Evolutionary conservation across 352 stramenopile species (phyloP).

Genomic region (Pythium brassicae): DNA sequence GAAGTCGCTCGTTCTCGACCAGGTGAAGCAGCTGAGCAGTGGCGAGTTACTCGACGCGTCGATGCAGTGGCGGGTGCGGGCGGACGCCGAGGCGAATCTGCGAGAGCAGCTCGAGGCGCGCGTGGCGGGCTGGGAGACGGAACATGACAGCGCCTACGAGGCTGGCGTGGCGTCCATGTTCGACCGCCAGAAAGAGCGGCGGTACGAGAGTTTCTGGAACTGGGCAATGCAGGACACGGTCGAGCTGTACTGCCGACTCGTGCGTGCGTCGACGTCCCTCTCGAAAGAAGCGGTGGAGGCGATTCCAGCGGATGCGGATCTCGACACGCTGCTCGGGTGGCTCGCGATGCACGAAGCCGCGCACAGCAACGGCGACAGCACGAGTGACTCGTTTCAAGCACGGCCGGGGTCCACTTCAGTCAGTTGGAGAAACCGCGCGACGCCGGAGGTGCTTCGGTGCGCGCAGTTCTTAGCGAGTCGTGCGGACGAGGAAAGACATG

Average conservation of each 20-base stretch:
- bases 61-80: slow-evolving; percentile 44
- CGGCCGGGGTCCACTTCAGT: slow-evolving; percentile 19
- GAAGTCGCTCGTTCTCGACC: slow-evolving; percentile 54
- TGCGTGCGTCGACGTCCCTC: slow-evolving; percentile 20
- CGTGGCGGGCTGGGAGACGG: slow-evolving; percentile 41
- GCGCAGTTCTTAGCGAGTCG: slow-evolving; percentile 47
- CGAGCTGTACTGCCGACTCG: slow-evolving; percentile 55
- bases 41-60: slow-evolving; percentile 47
- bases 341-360: slow-evolving; percentile 40
- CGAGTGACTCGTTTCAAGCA: slow-evolving; percentile 33
- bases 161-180: slow-evolving; percentile 55
- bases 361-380: slow-evolving; percentile 21
- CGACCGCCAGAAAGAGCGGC: slow-evolving; percentile 63
- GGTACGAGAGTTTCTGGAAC: slow-evolving; percentile 83
- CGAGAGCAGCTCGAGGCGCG: slow-evolving; percentile 53
- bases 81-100: slow-evolving; percentile 44
- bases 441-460: slow-evolving; percentile 49
- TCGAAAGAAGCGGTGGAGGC: slow-evolving; percentile 15
- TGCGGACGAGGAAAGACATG: slow-evolving; percentile 35
- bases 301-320: slow-evolving; percentile 26
- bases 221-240: slow-evolving; percentile 69
- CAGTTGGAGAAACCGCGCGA: slow-evolving; percentile 69
- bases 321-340: slow-evolving; percentile 50
- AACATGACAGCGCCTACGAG: slow-evolving; percentile 58
- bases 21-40: slow-evolving; percentile 36